These are phyloP conservation scores for Starmerella riodocensis DNA, from an alignment of 805 yeast species.

Conservation along the genomic window DNA sequence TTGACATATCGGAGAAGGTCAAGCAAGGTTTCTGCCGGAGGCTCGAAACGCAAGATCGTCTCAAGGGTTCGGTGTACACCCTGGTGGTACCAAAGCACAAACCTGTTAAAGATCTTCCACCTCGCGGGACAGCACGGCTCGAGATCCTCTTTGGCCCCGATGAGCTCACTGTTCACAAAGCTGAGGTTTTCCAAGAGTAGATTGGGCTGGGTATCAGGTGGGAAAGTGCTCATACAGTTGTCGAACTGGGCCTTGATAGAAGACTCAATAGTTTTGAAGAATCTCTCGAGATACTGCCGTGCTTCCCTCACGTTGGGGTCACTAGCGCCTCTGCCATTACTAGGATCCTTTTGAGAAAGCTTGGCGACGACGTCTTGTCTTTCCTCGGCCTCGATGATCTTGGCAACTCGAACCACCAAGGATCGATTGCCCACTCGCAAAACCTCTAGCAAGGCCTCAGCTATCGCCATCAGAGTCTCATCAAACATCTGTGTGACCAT, in stretches of 20 bases:
- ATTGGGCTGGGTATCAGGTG: slow-evolving; percentile 35
- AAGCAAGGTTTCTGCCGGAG: slow-evolving; percentile 64
- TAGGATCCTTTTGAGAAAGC: slow-evolving; percentile 26
- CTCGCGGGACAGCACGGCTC: slow-evolving; percentile 48
- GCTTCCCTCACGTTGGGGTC: slow-evolving; percentile 2
- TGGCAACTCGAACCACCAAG: slow-evolving; percentile 56
- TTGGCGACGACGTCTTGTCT: slow-evolving; percentile 52
- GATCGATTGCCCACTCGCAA: slow-evolving; percentile 55
- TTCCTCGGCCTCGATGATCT: slow-evolving; percentile 69
- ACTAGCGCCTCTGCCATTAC: not conserved
- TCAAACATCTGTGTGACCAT: slow-evolving; percentile 46
- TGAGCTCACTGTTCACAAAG: slow-evolving; percentile 74
- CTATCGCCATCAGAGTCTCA: slow-evolving; percentile 47
- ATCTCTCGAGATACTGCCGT: slow-evolving; percentile 41
- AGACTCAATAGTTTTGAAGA: slow-evolving; percentile 44
- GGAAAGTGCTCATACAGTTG: slow-evolving; percentile 45
- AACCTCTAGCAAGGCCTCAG: slow-evolving; percentile 57
- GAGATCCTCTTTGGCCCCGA: slow-evolving; percentile 48
- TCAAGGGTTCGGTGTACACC: slow-evolving; percentile 52
- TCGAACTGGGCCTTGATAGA: slow-evolving; percentile 56
- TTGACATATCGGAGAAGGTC: slow-evolving; percentile 66
- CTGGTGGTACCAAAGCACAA: slow-evolving; percentile 53
- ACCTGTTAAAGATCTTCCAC: slow-evolving; percentile 59
- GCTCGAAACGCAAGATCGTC: slow-evolving; percentile 50
- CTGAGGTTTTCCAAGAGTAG: slow-evolving; percentile 55